Evolutionary conservation across 345 rosid species (phyloP), one percentile per base, ranked within the genome.

Genomic region (Fremontodendron californicum): DNA sequence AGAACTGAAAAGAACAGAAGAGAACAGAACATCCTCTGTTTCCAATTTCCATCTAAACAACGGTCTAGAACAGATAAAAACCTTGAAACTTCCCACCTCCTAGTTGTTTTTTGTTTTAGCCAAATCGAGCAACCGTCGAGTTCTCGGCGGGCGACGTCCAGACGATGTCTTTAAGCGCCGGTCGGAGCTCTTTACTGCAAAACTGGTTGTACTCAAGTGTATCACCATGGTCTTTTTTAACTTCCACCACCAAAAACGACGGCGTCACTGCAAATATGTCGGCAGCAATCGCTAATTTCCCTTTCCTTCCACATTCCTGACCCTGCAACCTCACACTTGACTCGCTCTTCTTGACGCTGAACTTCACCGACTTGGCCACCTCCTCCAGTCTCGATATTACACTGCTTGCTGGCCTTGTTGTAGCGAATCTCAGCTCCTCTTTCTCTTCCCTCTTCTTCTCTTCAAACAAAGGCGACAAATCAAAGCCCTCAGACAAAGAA

Each of bases 221-320:
- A 18, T 95, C 99, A 2, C 99, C 98, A 4, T 87, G 85, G 74
- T 93, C 96, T 81, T 95, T 92, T 88, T 89, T 95, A 85, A 93
- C 98, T 81, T 93, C 96, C 84, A 95, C 98, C 43, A 93, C 89
- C 54, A 90, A 33, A 9, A 92, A 88, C 51, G 91, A 86, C 48
- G 97, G 96, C 12, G 98, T 87, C 75, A 95, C 88, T 0, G 98
- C 89, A 55, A 88, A 92, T 23, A 95, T 86, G 68, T 93, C 97
- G 0, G 93, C 99, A 4, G 88, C 92, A 8, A 93, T 90, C 0
- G 91, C 89, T 35, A 95, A 70, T 79, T 88, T 93, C 73, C 97
- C 98, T 84, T 93, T 95, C 82, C 99, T 83, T 4, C 99, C 99
- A 11, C 82, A 84, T 82, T 93, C 92, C 67, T 82, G 85, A 45